Evolutionary conservation across 371 early-diverging fungal genomes (phyloP), one percentile per base, ranked within the genome.

Genomic region (Choanephora cucurbitarum): DNA sequence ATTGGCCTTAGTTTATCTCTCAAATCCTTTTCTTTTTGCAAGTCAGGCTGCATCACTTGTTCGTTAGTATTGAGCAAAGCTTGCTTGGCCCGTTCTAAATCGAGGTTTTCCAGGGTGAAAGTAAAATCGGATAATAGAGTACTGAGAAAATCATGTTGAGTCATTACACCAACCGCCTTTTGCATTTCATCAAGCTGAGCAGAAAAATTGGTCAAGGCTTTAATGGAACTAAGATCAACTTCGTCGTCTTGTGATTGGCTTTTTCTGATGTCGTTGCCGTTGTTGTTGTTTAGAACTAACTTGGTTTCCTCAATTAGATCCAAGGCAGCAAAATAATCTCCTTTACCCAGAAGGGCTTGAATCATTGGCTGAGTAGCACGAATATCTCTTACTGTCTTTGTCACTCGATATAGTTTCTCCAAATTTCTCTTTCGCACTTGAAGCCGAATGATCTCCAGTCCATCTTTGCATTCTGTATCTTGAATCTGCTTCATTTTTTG

Each of bases 251-350:
- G 23, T 14, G 3, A 5, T 28, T 28, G 28, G 7, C 7, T 28
- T 7, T 28, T 28, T 28, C n/a, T n/a, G n/a, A n/a, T n/a, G n/a
- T 18, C 24, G 1, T 48, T 39, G 10, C 58, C 40, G 5, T 50
- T 55, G 24, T 56, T 69, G 9, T 81, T 87, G 14, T 80, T 63
- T 33, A 93, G 57, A 0, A 77, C 64, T 19, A 43, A 49, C 33
- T 83, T 84, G 6, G 92, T 85, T 21, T 91, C 91, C 22, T 88
- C 89, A 32, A 97, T 87, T 39, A 96, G 65, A 57, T 91, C 91
- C 62, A 97, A 64, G 6, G 96, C 96, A 1, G 83, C 91, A 57
- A 92, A 87, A 58, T 89, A 92, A 64, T 96, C 90, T 5, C 86
- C 85, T 39, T 89, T 87, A 0, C 77, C 79, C 7, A 95, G 64